A percentile compares a stretch with the other conserved stretches of the same genome.
phyloP scores from a whole-genome alignment of 1,284 basidiomycete genomes.

The Cutaneotrichosporon sp. region DNA sequence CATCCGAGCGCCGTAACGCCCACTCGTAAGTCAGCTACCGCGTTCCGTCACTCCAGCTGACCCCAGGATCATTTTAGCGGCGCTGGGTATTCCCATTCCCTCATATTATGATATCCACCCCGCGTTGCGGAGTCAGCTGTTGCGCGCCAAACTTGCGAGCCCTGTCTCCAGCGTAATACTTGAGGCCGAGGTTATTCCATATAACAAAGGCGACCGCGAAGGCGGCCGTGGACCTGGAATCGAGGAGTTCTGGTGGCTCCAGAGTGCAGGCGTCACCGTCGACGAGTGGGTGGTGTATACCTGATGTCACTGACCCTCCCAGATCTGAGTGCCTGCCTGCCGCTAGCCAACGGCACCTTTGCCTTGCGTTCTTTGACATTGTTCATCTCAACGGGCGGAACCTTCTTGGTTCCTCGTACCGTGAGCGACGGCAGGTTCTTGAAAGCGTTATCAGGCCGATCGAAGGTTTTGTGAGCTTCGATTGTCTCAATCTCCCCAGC shows the following conservation, averaged over 20 bases:
- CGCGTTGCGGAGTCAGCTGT: constrained; percentile 7
- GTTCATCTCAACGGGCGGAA: constrained; percentile 60
- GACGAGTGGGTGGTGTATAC: neutral
- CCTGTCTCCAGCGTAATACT: constrained; percentile 55
- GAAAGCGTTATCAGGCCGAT: constrained; percentile 55
- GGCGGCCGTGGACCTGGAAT: constrained; percentile 42
- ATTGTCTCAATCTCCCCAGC: neutral
- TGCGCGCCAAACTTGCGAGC: neutral
- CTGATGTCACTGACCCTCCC: neutral
- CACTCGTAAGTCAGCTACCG: constrained; percentile 54
- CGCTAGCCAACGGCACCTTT: constrained; percentile 54
- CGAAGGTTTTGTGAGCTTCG: constrained; percentile 53
- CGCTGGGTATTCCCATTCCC: constrained; percentile 54
- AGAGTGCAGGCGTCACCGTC: constrained; percentile 29
- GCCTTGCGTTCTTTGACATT: constrained; percentile 77
- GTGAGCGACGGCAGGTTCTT: constrained; percentile 57
- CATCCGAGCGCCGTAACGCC: constrained; percentile 61
- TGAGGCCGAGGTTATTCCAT: constrained; percentile 85
- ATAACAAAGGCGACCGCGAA: constrained; percentile 53
- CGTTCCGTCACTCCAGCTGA: constrained; percentile 6
- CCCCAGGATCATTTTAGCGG: constrained; percentile 58
- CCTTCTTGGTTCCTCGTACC: constrained; percentile 58
- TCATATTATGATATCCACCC: constrained; percentile 21
- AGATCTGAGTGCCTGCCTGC: constrained; percentile 32
- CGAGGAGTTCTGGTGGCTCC: constrained; percentile 51